Evolutionary conservation across 208 protist species (phyloP), one percentile per base, ranked within the genome.

Genomic region (Acanthamoeba culbertsoni): DNA sequence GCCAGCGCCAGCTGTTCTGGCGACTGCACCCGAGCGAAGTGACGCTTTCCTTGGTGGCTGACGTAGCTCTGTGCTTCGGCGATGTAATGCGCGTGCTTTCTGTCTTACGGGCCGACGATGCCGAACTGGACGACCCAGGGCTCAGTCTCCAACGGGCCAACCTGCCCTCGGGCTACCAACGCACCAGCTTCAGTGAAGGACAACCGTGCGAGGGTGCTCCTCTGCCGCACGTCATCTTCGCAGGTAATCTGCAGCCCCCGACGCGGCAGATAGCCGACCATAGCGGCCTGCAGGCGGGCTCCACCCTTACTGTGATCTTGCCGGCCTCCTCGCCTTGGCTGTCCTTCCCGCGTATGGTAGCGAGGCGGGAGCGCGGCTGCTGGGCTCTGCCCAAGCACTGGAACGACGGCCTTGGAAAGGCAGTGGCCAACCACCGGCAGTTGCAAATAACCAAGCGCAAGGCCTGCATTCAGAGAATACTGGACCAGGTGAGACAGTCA

Each of bases 31-130:
- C n/a, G n/a, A n/a, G n/a, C n/a, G n/a, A n/a, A n/a, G n/a, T n/a
- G n/a, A n/a, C n/a, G n/a, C n/a, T n/a, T n/a, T n/a, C n/a, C n/a
- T n/a, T n/a, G n/a, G n/a, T n/a, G 23, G 63, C 63, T 6, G 63
- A 75, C 63, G 63, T 75, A 35, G 63, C 63, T 16, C 63, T 75
- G 63, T 75, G 63, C 63, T 75, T 75, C 23, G 63, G 63, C 63
- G 63, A 75, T 23, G 63, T 75, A 5, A 7, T 2, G 5, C 63
- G 63, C 3, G 63, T 75, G 8, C 23, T 75, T 6, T 12, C 18
- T 16, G 2, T 75, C 63, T 23, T 75, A 35, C 63, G 43, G 14
- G 23, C 5, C 37, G 63, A 75, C 31, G 63, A 75, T 23, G 63
- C 63, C 23, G 63, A 75, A 43, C 31, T 75, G n/a, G n/a, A n/a